These are phyloP conservation scores for Phylloboletellus chloephorus DNA, from an alignment of 1,284 basidiomycete species.

Conservation along the genomic window DNA sequence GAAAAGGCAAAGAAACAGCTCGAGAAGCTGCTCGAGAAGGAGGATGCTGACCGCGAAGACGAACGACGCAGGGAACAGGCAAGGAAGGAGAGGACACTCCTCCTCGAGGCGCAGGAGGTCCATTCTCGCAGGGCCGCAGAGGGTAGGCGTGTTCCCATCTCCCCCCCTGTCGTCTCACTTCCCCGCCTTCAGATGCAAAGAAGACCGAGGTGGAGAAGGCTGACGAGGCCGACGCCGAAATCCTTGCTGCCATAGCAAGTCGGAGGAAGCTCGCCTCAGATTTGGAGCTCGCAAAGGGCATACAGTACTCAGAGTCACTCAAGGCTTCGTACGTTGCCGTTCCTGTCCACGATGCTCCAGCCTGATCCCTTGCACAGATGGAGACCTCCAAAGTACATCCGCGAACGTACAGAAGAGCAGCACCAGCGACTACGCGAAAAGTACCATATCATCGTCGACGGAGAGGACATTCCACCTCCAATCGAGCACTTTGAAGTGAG, in stretches of 20 bases:
- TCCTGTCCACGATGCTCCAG: slow-evolving; percentile 2
- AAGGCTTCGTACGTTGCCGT: slow-evolving; percentile 61
- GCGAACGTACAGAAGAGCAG: slow-evolving; percentile 63
- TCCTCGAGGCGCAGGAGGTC: slow-evolving; percentile 91
- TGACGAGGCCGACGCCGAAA: slow-evolving; percentile 85
- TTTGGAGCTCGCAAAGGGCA: slow-evolving; percentile 89
- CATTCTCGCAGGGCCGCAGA: slow-evolving; percentile 75
- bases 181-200: slow-evolving; percentile 58
- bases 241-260: slow-evolving; percentile 88
- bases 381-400: slow-evolving; percentile 82
- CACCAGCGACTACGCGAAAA: slow-evolving; percentile 79
- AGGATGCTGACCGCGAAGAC: slow-evolving; percentile 74
- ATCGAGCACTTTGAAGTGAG: slow-evolving; percentile 85
- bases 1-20: slow-evolving; percentile 48
- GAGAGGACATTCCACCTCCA: slow-evolving; percentile 89
- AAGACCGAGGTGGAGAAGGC: slow-evolving; percentile 82
- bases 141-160: slow-evolving; percentile 44
- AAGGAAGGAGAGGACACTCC: slow-evolving; percentile 76
- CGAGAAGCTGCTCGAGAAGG: slow-evolving; percentile 60
- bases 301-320: slow-evolving; percentile 83
- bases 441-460: slow-evolving; percentile 89
- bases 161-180: slow-evolving; percentile 7
- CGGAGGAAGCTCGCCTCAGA: slow-evolving; percentile 89
- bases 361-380: slow-evolving; percentile 51
- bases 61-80: slow-evolving; percentile 68